These are phyloP conservation scores for Kandelia obovata DNA, from an alignment of 345 rosid species.

Conservation along the genomic window DNA sequence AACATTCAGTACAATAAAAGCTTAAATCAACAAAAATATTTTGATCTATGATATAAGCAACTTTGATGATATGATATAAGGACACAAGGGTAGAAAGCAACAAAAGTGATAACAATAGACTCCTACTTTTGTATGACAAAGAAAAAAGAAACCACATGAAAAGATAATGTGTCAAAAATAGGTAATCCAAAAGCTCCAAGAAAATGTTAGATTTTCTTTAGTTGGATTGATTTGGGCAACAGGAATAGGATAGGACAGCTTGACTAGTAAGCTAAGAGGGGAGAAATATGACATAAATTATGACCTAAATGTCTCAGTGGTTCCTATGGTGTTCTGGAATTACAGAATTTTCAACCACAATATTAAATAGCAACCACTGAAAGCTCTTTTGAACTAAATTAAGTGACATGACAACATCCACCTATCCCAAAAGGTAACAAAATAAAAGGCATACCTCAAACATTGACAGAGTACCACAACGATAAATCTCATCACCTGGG, in stretches of 20 bases:
- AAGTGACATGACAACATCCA: not conserved
- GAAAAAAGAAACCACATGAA: too few species aligned
- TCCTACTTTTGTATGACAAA: too few species aligned
- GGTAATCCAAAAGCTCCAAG: too few species aligned
- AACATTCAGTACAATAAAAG: conserved; percentile 5
- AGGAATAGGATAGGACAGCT: too few species aligned
- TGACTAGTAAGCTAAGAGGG: too few species aligned
- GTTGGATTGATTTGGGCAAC: too few species aligned
- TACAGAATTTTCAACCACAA: not conserved
- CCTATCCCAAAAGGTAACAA: not conserved
- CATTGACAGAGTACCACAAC: conserved; percentile 96
- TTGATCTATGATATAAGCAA: not conserved
- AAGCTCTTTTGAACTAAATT: not conserved
- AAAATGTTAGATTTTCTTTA: too few species aligned
- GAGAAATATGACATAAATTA: too few species aligned
- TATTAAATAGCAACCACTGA: not conserved
- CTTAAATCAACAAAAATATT: conserved; percentile 4
- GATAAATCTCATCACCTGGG: conserved; percentile 98
- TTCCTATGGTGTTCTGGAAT: too few species aligned
- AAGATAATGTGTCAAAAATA: too few species aligned
- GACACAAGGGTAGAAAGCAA: not conserved
- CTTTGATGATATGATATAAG: not conserved
- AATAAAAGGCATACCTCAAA: conserved; percentile 62
- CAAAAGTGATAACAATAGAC: not conserved
- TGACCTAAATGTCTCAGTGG: too few species aligned